Conservation (phyloP, 129 eudicot species). For the Gnaphalium uliginosum region DNA sequence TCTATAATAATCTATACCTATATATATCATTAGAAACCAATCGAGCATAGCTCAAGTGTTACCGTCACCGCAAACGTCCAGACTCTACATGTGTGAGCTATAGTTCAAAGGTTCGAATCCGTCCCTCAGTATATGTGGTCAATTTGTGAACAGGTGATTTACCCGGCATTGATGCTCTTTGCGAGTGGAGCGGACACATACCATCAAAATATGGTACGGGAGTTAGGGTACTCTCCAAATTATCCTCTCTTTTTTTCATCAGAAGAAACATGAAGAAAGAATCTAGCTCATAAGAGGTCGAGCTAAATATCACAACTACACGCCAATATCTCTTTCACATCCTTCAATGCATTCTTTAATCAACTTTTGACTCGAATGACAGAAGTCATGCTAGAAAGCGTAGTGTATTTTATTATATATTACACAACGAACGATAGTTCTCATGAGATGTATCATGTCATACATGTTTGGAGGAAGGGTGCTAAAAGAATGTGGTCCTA, state of each 20-base stretch:
- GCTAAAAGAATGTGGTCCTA: conserved; percentile 30
- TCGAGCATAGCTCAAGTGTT: no score
- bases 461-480: conserved; percentile 20
- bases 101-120: no score
- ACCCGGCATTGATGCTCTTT: no score
- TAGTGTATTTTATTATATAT: neutral
- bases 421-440: neutral
- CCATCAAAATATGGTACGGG: no score
- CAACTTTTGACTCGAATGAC: conserved; percentile 16
- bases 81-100: no score
- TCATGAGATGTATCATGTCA: conserved; percentile 14
- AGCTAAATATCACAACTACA: neutral
- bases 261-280: neutral
- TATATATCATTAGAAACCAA: conserved; percentile 12
- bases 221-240: no score
- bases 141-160: no score
- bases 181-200: no score
- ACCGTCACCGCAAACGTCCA: no score
- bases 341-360: conserved; percentile 12
- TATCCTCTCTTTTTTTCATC: no score
- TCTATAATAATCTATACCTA: neutral
- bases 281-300: neutral
- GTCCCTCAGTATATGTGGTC: no score
- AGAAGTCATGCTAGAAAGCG: neutral
- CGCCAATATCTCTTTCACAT: conserved; percentile 1